Base-by-base conservation (phyloP, 148 eudicot species). In the Oxyria digyna region DNA sequence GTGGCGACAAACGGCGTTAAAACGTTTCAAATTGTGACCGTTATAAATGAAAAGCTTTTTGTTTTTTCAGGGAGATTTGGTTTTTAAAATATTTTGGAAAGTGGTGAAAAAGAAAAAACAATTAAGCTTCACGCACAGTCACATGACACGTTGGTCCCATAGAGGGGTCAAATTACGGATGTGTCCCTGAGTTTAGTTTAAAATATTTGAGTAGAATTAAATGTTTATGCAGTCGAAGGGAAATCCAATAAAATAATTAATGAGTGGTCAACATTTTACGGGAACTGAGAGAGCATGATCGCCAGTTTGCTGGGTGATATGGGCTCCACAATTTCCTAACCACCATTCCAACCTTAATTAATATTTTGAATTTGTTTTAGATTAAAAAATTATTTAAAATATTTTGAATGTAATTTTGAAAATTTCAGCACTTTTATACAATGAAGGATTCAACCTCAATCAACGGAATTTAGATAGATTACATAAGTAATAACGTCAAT, bases 11-110 rank as follows among this genome's bases (percentile, higher is more conserved):
- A 57, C 64, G 64, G 64, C 35, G 64, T 57, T 57, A 57, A 57
- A 57, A 27, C 64, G 64, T 57, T 57, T 57, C 64, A 57, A 57
- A 12, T 57, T 57, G 64, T 29, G 64, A 57, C 64, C 64, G 64
- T 57, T 57, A 57, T 57, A 57, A 13, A 27, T 57, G 29, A 21
- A 52, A 23, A 23, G 13, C 24, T 52, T 52, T 52, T 48, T 48
- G 54, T 54, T 54, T 23, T 8, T 54, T 24, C 15, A 54, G 31
- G 24, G 62, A 24, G 62, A 24, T 54, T 54, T 54, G 5, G 4
- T 54, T 54, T 49, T 54, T 24, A 23, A 54, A 54, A 23, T 4
- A 23, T 8, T 57, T 18, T 29, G 29, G 37, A 57, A 57, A 57
- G 1, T 2, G n/a, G 64, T 57, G 64, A 27, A 29, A 24, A 10